These are phyloP conservation scores for Neltuma alba DNA, from an alignment of 306 rosid genomes.

Conservation along the genomic window DNA sequence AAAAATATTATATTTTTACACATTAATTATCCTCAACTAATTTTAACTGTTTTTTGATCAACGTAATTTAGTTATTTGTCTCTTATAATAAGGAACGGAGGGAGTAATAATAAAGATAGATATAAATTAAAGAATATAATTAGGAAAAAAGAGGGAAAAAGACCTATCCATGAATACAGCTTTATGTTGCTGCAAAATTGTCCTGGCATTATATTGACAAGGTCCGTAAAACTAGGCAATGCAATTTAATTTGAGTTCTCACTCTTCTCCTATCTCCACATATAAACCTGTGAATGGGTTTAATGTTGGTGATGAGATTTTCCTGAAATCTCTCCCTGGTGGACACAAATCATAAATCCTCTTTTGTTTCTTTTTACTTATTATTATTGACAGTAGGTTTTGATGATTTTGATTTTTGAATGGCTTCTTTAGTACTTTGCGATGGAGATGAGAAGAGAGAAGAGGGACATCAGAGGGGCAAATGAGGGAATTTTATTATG, in stretches of 20 bases:
- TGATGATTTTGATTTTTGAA: neutral
- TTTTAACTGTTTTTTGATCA: no score
- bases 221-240: constrained; percentile 29
- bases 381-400: neutral
- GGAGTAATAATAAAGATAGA: no score
- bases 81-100: no score
- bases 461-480: neutral
- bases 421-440: neutral
- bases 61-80: no score
- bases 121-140: neutral
- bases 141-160: constrained; percentile 47
- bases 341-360: constrained; percentile 8
- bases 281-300: neutral
- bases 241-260: constrained; percentile 11
- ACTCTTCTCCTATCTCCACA: neutral
- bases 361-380: neutral
- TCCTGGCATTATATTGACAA: constrained; percentile 36
- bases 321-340: neutral
- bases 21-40: no score
- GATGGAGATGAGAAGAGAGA: neutral
- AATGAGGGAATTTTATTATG: neutral
- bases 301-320: neutral
- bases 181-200: constrained; percentile 47
- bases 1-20: no score
- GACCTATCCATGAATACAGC: constrained; percentile 53